A percentile compares a stretch with the other conserved stretches of the same genome.
Conservation (phyloP, 139 green algal species). For the Axilococcus clingmanii region DNA sequence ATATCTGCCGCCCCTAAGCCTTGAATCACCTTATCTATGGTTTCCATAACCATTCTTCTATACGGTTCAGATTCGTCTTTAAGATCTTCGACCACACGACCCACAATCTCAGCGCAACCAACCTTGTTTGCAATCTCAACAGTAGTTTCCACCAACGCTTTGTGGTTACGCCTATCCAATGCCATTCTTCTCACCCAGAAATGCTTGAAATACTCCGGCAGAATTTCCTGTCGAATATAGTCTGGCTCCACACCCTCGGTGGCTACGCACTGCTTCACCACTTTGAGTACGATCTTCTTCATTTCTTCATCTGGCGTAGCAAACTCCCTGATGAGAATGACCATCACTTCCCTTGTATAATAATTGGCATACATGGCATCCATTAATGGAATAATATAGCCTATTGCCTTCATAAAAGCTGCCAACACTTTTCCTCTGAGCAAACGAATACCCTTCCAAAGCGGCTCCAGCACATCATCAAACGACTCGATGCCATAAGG, state of each 20-base stretch:
- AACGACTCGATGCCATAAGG: slow-evolving; percentile 99
- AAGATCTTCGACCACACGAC: slow-evolving; percentile 92
- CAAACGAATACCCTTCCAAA: slow-evolving; percentile 93
- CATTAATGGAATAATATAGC: slow-evolving; percentile 98
- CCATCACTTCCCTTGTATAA: slow-evolving; percentile 97
- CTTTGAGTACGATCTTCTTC: slow-evolving; percentile 99
- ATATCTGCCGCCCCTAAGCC: slow-evolving; percentile 83
- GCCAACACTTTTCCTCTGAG: slow-evolving; percentile 89
- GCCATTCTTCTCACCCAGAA: slow-evolving; percentile 98
- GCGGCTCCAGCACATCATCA: slow-evolving; percentile 94
- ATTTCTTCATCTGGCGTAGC: slow-evolving; percentile 97
- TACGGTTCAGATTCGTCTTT: slow-evolving; percentile 99
- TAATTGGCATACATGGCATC: slow-evolving; percentile 96
- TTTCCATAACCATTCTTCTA: slow-evolving; percentile 94
- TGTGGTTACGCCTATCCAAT: slow-evolving; percentile 90
- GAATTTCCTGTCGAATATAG: slow-evolving; percentile 78
- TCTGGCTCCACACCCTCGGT: slow-evolving; percentile 93
- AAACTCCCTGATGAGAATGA: slow-evolving; percentile 91
- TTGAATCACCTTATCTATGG: slow-evolving; percentile 65
- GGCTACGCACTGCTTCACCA: slow-evolving; percentile 95
- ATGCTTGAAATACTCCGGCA: slow-evolving; percentile 94
- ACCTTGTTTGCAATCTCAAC: slow-evolving; percentile 76
- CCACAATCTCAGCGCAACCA: slow-evolving; percentile 82
- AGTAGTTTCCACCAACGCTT: slow-evolving; percentile 92
- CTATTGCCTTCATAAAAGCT: slow-evolving; percentile 88